Conservation (phyloP, 176 grass and related monocot species). For the Oryza meyeriana region DNA sequence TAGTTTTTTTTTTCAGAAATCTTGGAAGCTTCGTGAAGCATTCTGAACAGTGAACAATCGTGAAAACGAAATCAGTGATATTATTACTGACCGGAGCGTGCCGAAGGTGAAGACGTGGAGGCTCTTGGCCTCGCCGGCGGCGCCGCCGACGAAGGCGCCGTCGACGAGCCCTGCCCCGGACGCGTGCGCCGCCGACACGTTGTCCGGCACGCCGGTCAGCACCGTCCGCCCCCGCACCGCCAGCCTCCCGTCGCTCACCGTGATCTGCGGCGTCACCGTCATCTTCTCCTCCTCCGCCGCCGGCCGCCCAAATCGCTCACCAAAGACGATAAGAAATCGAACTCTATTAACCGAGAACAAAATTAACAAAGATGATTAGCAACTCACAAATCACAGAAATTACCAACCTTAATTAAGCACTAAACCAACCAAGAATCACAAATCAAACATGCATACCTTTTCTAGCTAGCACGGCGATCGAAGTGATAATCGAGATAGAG, state of each 20-base stretch:
- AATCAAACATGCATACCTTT: background rate
- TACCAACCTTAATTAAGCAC: background rate
- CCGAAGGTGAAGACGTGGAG: slow-evolving; percentile 72
- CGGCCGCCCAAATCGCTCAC: background rate
- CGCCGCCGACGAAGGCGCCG: slow-evolving; percentile 65
- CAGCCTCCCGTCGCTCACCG: slow-evolving; percentile 56
- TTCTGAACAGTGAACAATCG: background rate
- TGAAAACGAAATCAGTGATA: background rate
- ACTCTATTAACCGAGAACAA: background rate
- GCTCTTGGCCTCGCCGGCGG: slow-evolving; percentile 56
- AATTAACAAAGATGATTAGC: background rate
- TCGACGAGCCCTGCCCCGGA: slow-evolving; percentile 48
- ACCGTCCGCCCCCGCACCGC: slow-evolving; percentile 64
- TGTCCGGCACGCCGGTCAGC: slow-evolving; percentile 66
- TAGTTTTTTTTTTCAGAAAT: background rate
- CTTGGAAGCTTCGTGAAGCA: background rate
- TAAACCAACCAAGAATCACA: background rate
- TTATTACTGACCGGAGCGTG: slow-evolving; percentile 45
- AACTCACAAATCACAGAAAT: background rate
- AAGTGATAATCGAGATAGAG: background rate
- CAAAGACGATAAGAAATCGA: background rate
- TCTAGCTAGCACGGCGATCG: background rate
- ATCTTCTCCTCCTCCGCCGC: slow-evolving; percentile 21
- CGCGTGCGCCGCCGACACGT: slow-evolving; percentile 43
- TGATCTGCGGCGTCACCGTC: slow-evolving; percentile 65